phyloP scores from a whole-genome alignment of 2,329 filamentous ascomycete genomes.

The Corynespora cassiicola region DNA sequence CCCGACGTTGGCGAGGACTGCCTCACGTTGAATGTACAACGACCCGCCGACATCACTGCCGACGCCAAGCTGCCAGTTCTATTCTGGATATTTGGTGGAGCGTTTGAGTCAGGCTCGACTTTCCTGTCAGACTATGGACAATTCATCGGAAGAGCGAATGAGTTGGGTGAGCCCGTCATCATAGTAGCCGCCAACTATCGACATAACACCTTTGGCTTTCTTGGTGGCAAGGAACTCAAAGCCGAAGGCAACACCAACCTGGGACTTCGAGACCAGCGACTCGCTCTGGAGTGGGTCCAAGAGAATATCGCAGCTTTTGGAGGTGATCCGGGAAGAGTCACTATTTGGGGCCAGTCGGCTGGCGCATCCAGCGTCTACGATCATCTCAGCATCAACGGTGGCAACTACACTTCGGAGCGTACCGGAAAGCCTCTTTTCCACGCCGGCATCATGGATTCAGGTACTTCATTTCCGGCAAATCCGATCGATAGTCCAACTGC shows the following conservation, averaged over 20 bases:
- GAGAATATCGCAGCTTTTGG: slow-evolving; percentile 51
- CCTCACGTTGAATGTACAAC: slow-evolving; percentile 53
- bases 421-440: slow-evolving; percentile 50
- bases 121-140: too few relatives aligned
- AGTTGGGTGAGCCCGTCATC: too few relatives aligned
- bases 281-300: slow-evolving; percentile 46
- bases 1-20: slow-evolving; percentile 55
- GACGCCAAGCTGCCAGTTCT: slow-evolving; percentile 48
- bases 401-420: too few relatives aligned
- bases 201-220: slow-evolving; percentile 48
- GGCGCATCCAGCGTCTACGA: slow-evolving; percentile 51
- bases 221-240: slow-evolving; percentile 40
- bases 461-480: slow-evolving; percentile 24
- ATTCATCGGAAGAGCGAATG: too few relatives aligned
- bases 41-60: slow-evolving; percentile 37
- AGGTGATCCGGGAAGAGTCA: slow-evolving; percentile 47
- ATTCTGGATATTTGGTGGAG: slow-evolving; percentile 54
- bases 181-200: slow-evolving; percentile 35
- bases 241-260: slow-evolving; percentile 55
- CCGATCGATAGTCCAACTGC: slow-evolving; percentile 45
- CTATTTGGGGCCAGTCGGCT: slow-evolving; percentile 48
- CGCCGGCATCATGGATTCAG: slow-evolving; percentile 48
- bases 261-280: slow-evolving; percentile 37
- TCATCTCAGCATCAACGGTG: slow-evolving; percentile 21
- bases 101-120: too few relatives aligned